These are phyloP conservation scores for Atkinsonella texensis DNA, from an alignment of 2,329 filamentous ascomycete species.

Conservation along the genomic window DNA sequence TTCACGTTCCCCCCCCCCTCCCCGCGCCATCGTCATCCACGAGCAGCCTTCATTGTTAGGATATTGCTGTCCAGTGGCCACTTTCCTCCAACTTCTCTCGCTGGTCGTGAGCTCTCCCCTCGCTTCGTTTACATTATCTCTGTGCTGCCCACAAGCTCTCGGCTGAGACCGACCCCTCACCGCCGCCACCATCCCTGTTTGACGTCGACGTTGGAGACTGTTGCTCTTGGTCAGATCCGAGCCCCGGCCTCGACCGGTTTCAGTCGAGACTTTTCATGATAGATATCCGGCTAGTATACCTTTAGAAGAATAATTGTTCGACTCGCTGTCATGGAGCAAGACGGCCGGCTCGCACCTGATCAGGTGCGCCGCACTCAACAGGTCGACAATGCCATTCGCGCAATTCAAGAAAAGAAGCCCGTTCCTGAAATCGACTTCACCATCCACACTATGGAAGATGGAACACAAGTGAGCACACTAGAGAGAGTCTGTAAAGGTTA, in stretches of 20 bases:
- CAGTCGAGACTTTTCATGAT: background rate
- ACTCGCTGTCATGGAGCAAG: conserved; percentile 33
- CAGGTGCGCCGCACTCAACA: conserved; percentile 43
- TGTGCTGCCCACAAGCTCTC: background rate
- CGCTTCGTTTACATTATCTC: background rate
- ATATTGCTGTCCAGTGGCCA: background rate
- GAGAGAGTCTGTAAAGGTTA: conserved; percentile 98
- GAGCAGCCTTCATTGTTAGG: background rate
- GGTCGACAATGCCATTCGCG: conserved; percentile 83
- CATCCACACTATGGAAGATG: conserved; percentile 97
- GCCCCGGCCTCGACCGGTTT: background rate
- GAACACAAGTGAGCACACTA: conserved; percentile 82
- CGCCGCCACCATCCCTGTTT: conserved; percentile 11
- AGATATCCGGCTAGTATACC: background rate
- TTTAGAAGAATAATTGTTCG: background rate
- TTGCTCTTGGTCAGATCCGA: conserved; percentile 6
- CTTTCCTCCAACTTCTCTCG: conserved; percentile 4
- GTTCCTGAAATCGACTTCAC: conserved; percentile 98
- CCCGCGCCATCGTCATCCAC: conserved; percentile 2
- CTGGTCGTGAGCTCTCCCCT: conserved; percentile 8
- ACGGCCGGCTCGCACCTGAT: conserved; percentile 23
- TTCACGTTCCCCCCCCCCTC: conserved; percentile 6
- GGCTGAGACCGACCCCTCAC: conserved; percentile 2
- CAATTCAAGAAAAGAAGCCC: conserved; percentile 89
- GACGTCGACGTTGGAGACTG: conserved; percentile 12